Base-by-base conservation (phyloP, 106 monocot species). In the Triglochin maritima region DNA sequence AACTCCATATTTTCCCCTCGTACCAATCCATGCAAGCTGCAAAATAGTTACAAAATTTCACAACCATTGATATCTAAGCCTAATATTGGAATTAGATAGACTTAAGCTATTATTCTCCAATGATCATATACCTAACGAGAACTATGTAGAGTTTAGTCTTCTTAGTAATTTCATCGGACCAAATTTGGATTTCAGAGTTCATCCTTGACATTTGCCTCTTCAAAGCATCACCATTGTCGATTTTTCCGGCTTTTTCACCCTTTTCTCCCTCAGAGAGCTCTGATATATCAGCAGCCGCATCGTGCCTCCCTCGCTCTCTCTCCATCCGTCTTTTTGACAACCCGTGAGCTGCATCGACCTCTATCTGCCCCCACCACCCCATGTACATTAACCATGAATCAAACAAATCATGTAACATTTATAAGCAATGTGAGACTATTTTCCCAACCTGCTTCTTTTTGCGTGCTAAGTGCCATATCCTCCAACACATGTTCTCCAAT, bases 1-100 rank as follows among this genome's bases (percentile, higher is more conserved):
- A 90, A 69, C 71, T 90, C 89, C 89, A 90, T 86, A 77, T 89
- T 85, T 57, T 89, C 89, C 7, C 89, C 89, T 0, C 89, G 77
- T 14, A 89, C 80, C 54, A 89, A 56, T 3, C 89, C 89, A 68
- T 89, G 89, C 57, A 89, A 76, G 51, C 89, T 89, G 43, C 60
- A 57, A 54, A 59, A 3, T 47, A 11, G 17, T 8, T 17, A 9
- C 42, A 43, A 59, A 59, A 59, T 29, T 29, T 29, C 29, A 29
- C 29, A 29, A 29, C 29, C 29, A 29, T 29, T 29, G 29, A 29
- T 29, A 29, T 0, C 29, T 17, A 59, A 50, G 29, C 4, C 11
- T 12, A 0, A 17, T 44, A 54, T 7, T 52, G 11, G 2, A 8
- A 12, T 10, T 47, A 14, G 2, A 44, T 45, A 44, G 17, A 62